These are phyloP conservation scores for Misopates orontium DNA, from an alignment of 257 asterid species.

Conservation along the genomic window DNA sequence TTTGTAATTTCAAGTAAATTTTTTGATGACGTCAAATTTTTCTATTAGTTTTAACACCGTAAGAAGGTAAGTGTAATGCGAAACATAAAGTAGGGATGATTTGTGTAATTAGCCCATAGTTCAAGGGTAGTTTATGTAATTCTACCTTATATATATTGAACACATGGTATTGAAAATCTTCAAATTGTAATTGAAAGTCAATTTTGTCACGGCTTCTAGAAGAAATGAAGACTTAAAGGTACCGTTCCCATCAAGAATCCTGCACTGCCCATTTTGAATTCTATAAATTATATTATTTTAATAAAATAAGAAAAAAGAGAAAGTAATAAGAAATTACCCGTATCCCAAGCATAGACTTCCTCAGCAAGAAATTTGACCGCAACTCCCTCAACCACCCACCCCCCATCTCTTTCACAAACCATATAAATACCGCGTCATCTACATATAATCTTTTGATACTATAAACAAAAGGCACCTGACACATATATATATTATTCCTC, in stretches of 20 bases:
- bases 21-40: too few species aligned
- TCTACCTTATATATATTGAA: too few species aligned
- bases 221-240: not conserved
- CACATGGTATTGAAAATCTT: too few species aligned
- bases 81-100: too few species aligned
- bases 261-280: not conserved
- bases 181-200: conserved; percentile 17
- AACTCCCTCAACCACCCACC: conserved; percentile 1
- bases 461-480: conserved; percentile 35
- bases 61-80: too few species aligned
- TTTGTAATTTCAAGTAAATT: too few species aligned
- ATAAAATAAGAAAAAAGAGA: not conserved
- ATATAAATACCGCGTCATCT: conserved; percentile 12
- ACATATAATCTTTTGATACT: not conserved
- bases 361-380: conserved; percentile 24
- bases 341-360: conserved; percentile 33
- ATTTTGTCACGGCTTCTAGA: conserved; percentile 33
- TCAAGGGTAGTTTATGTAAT: too few species aligned
- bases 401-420: too few species aligned
- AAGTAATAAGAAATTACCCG: not conserved
- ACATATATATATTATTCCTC: conserved; percentile 3
- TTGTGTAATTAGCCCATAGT: too few species aligned
- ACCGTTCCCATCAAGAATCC: conserved; percentile 3
- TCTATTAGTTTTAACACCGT: too few species aligned
- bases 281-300: not conserved